Evolutionary conservation across 768 basidiomycete species (phyloP).

Genomic region (Suillus discolor): DNA sequence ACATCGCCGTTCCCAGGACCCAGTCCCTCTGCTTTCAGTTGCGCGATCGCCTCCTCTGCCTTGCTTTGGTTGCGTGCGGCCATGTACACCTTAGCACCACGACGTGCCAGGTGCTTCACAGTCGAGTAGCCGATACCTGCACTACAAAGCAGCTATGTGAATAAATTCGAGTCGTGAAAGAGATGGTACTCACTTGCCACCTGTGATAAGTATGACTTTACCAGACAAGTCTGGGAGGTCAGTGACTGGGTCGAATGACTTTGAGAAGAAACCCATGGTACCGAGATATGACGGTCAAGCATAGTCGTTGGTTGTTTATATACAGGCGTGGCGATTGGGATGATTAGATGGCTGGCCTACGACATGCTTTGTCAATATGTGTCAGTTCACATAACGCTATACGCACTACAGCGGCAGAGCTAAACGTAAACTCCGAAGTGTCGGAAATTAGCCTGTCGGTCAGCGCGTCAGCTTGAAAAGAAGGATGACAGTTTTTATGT

Average conservation of each 20-base stretch:
- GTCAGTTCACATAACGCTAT: no score
- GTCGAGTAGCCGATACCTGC: conserved; percentile 54
- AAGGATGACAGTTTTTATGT: no score
- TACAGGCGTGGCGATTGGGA: not conserved
- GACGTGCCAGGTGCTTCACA: conserved; percentile 50
- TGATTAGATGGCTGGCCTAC: not conserved
- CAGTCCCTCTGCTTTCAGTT: conserved; percentile 46
- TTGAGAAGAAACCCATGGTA: conserved; percentile 26
- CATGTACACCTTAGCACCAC: conserved; percentile 63
- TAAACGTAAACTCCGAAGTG: no score
- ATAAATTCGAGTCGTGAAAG: not conserved
- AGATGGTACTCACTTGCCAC: conserved; percentile 47
- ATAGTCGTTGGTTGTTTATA: not conserved
- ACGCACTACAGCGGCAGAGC: no score
- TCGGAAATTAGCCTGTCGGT: no score
- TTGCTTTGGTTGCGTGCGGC: conserved; percentile 49
- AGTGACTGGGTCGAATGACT: conserved; percentile 36
- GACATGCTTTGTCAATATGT: not conserved
- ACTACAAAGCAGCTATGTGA: conserved; percentile 23
- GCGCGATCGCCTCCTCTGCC: conserved; percentile 50
- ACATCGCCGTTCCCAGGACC: conserved; percentile 48
- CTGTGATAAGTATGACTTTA: conserved; percentile 61
- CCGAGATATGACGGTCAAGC: not conserved
- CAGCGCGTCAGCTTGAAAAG: no score
- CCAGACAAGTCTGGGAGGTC: conserved; percentile 50